A percentile compares a stretch with the other conserved stretches of the same genome.
Evolutionary conservation across 768 basidiomycete species (phyloP).

Genomic region (Amyloporia xantha): DNA sequence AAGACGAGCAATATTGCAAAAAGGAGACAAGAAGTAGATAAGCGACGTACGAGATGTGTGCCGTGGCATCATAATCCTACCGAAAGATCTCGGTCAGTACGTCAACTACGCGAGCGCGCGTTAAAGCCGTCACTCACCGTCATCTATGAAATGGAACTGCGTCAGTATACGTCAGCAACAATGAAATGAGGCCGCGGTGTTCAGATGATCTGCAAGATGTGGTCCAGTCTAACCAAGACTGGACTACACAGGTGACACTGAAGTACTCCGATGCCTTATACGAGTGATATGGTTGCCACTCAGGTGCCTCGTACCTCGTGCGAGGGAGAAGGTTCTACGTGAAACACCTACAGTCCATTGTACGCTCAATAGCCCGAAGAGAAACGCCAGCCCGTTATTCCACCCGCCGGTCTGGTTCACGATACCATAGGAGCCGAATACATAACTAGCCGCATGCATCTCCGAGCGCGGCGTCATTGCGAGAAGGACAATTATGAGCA

Average conservation of each 20-base stretch:
- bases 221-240: no score
- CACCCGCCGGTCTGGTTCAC: constrained; percentile 77
- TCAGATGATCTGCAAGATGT: no score
- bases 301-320: no score
- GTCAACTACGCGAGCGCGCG: not conserved
- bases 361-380: constrained; percentile 80
- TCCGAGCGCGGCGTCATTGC: constrained; percentile 65
- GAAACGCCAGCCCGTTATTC: constrained; percentile 74
- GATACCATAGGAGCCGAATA: constrained; percentile 71
- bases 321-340: not conserved
- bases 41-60: constrained; percentile 66
- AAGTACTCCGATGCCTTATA: no score
- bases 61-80: constrained; percentile 75
- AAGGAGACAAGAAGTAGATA: no score
- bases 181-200: not conserved
- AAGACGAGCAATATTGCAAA: no score
- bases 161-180: not conserved
- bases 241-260: no score
- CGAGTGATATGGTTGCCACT: no score
- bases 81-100: not conserved
- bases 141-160: constrained; percentile 34
- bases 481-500: constrained; percentile 81
- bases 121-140: constrained; percentile 33
- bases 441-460: constrained; percentile 77
- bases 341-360: constrained; percentile 69